Evolutionary conservation across 164 flowering plant genomes (phyloP), one percentile per base, ranked within the genome.

Genomic region (Buxus sempervirens): DNA sequence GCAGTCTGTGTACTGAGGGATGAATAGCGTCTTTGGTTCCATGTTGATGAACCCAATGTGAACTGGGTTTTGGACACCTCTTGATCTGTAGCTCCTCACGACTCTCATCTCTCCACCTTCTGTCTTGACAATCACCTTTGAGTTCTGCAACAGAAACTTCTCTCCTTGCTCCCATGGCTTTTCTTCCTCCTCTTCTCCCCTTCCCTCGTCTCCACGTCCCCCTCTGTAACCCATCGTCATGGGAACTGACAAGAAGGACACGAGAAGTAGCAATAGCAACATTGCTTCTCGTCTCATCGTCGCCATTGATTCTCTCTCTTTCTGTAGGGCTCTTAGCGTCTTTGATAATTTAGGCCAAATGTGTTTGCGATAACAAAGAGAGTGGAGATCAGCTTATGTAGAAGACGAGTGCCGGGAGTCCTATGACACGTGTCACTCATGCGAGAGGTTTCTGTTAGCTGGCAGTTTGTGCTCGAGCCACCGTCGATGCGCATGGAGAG

Each of bases 1-100:
- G 63, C 97, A 86, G 76, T 92, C 97, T 9, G 87, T 65, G 59
- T 95, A 95, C 81, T 95, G 99, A 73, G 99, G 97, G 38, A 92
- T 56, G 77, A 88, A 86, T 1, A 95, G 85, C 41, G 83, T 63
- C 24, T 70, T 77, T 0, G 97, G 99, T 70, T 95, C 96, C 99
- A 95, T 95, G 16, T 80, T 75, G 57, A 95, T 81, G 77, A 95
- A 89, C 18, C 99, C 99, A 60, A 95, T 84, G 54, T 88, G 89
- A 85, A 92, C 67, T 4, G 83, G 83, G 54, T 62, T 78, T 10
- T 75, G 73, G 13, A 54, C 27, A 25, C 65, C 62, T 60, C 71
- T 79, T 9, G 75, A 70, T 0, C 75, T 68, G 24, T 36, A 38
- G 6, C 89, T 83, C 66, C 68, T 81, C 68, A 88, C 80, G 13